These are phyloP conservation scores for Tanacetum coccineum DNA, from an alignment of 129 eudicot species.

Conservation along the genomic window DNA sequence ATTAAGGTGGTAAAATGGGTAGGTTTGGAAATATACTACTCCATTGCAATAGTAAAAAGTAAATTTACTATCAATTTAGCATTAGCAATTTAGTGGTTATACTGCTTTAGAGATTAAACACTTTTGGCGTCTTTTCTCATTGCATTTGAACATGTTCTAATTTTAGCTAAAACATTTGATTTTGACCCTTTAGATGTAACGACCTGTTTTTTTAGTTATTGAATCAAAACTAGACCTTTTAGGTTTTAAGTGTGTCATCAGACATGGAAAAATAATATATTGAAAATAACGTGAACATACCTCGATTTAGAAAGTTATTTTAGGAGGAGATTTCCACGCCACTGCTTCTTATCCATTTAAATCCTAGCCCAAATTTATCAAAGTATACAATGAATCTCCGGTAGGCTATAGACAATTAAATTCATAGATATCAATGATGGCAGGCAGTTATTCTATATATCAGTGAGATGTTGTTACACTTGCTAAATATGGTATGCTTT, in stretches of 20 bases:
- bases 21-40: no score
- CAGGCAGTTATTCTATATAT: constrained; percentile 9
- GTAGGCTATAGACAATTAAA: constrained; percentile 51
- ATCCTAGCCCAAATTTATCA: constrained; percentile 65
- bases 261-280: constrained; percentile 4
- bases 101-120: not conserved
- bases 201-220: not conserved
- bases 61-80: not conserved
- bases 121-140: not conserved
- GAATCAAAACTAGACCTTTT: not conserved
- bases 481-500: constrained; percentile 91
- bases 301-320: constrained; percentile 78
- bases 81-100: not conserved
- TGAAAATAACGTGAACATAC: constrained; percentile 26
- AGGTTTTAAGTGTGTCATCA: not conserved
- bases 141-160: not conserved
- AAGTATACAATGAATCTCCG: constrained; percentile 91
- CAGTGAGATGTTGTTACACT: constrained; percentile 44
- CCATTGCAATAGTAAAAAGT: no score
- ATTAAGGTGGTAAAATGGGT: no score
- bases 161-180: not conserved
- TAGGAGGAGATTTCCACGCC: constrained; percentile 84
- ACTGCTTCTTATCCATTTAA: constrained; percentile 72
- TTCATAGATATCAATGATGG: constrained; percentile 15
- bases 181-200: not conserved